phyloP scores from a whole-genome alignment of 768 basidiomycete genomes.

The Calocybe gangraenosa region DNA sequence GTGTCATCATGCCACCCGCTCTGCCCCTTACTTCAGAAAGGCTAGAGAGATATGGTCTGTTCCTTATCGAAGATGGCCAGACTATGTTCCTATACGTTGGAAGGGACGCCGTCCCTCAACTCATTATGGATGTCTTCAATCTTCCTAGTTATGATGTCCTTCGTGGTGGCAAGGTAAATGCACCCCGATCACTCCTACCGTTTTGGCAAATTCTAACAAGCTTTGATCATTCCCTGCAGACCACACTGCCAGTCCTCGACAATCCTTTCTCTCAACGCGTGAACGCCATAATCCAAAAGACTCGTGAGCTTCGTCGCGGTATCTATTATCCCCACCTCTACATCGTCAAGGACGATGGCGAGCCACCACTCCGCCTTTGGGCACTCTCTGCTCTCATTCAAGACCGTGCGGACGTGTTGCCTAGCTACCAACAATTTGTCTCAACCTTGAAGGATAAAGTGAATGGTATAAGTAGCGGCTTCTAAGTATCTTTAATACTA shows the following conservation, averaged over 20 bases:
- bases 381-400: slow-evolving; percentile 92
- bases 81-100: slow-evolving; percentile 98
- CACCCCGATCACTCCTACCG: no score
- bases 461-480: slow-evolving; percentile 20
- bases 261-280: slow-evolving; percentile 96
- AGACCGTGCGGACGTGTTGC: slow-evolving; percentile 90
- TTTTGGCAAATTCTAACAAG: no score
- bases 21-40: slow-evolving; percentile 93
- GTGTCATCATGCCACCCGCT: slow-evolving; percentile 83
- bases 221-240: slow-evolving; percentile 47
- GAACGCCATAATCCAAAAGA: slow-evolving; percentile 92
- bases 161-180: slow-evolving; percentile 87
- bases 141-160: slow-evolving; percentile 84
- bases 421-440: slow-evolving; percentile 95
- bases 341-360: slow-evolving; percentile 96
- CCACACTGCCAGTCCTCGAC: slow-evolving; percentile 84
- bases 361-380: slow-evolving; percentile 92
- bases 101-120: slow-evolving; percentile 95
- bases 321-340: slow-evolving; percentile 93
- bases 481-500: slow-evolving; percentile 8
- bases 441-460: slow-evolving; percentile 78
- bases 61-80: slow-evolving; percentile 96
- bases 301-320: slow-evolving; percentile 88
- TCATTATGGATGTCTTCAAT: slow-evolving; percentile 92
- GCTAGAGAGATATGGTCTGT: slow-evolving; percentile 91